These are phyloP conservation scores for Zymoseptoria tritici DNA, from an alignment of 2,329 filamentous ascomycete genomes.

Conservation along the genomic window DNA sequence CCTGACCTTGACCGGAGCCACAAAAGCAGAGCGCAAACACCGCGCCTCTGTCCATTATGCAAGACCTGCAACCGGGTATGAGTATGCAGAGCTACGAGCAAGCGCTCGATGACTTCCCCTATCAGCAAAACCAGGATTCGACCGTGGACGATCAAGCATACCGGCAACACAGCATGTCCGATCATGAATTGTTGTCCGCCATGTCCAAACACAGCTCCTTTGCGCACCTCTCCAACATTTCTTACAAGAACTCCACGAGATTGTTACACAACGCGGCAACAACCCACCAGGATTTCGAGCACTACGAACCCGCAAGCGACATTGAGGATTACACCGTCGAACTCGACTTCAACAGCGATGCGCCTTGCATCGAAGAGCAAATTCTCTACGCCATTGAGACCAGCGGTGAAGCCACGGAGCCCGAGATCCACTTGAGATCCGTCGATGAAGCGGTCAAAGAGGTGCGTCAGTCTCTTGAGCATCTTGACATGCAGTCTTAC, in stretches of 20 bases:
- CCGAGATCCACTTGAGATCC: background rate
- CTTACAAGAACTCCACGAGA: background rate
- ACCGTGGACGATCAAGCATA: background rate
- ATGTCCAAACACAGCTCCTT: background rate
- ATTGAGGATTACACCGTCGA: background rate
- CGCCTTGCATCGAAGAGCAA: background rate
- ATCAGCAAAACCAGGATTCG: background rate
- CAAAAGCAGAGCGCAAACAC: constrained; percentile 20
- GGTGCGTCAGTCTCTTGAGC: background rate
- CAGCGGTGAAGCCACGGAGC: background rate
- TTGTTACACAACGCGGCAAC: background rate
- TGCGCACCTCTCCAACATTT: background rate
- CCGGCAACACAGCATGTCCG: background rate
- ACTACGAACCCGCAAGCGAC: background rate
- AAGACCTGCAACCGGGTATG: constrained; percentile 24
- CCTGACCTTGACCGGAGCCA: background rate
- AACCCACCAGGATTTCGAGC: background rate
- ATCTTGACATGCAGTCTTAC: background rate
- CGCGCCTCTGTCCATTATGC: constrained; percentile 34
- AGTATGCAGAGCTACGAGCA: background rate
- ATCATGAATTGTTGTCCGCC: background rate
- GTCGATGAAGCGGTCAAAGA: background rate
- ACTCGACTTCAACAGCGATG: background rate
- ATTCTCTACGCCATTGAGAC: background rate
- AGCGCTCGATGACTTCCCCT: background rate